Conservation (phyloP, 345 rosid species). For the Lepidium africanum region DNA sequence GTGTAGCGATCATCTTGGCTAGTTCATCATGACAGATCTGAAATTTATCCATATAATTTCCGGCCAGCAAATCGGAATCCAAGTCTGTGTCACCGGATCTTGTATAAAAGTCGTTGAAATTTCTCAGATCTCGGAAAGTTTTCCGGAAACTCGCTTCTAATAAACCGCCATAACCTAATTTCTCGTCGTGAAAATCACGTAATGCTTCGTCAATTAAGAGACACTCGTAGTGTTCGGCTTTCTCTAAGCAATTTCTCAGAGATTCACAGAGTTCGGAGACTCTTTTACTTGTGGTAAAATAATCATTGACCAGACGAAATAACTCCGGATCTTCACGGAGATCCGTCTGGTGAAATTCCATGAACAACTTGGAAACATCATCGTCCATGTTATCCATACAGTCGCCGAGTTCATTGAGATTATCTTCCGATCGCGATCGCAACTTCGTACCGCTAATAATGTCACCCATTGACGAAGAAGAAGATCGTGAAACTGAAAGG, state of each 20-base stretch:
- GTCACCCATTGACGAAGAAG: too few relatives aligned
- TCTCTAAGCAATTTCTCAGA: background rate
- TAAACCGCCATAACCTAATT: background rate
- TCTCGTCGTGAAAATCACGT: background rate
- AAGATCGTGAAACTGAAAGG: too few relatives aligned
- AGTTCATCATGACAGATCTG: background rate
- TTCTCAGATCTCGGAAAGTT: background rate
- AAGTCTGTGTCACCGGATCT: background rate
- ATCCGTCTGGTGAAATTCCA: background rate
- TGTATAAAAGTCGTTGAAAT: background rate
- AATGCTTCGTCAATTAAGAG: background rate
- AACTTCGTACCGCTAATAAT: too few relatives aligned
- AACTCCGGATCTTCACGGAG: background rate
- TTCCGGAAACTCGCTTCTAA: conserved; percentile 9
- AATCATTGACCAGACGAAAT: conserved; percentile 4
- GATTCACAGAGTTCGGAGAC: conserved; percentile 7
- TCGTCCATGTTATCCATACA: conserved; percentile 18
- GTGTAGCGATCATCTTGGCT: background rate
- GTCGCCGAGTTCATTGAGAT: background rate
- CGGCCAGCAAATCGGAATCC: background rate
- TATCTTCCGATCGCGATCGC: too few relatives aligned
- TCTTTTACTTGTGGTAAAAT: background rate
- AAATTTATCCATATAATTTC: background rate
- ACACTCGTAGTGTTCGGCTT: background rate
- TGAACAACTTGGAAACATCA: background rate